phyloP scores from a whole-genome alignment of 805 yeast species.

The Barnettozyma salicaria region DNA sequence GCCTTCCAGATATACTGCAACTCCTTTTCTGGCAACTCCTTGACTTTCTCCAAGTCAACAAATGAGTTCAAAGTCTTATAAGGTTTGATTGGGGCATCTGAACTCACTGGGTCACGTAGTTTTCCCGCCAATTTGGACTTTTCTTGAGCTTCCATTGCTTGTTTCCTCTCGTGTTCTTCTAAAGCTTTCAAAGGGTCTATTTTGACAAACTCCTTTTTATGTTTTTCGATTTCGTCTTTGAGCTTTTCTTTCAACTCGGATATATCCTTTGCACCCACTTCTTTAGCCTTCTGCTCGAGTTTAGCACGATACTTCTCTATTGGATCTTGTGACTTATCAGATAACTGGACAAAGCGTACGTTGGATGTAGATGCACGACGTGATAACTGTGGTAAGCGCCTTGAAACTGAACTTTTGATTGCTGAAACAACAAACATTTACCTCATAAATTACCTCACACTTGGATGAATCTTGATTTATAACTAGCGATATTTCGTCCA shows the following conservation, averaged over 20 bases:
- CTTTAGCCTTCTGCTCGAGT: conserved; percentile 32
- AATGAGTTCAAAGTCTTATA: conserved; percentile 69
- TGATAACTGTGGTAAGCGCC: too few species aligned
- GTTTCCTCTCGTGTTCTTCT: conserved; percentile 45
- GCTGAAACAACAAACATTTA: too few species aligned
- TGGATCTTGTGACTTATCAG: conserved; percentile 11
- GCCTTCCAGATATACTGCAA: conserved; percentile 86
- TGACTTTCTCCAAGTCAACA: conserved; percentile 61
- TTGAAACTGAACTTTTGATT: too few species aligned
- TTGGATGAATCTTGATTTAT: too few species aligned
- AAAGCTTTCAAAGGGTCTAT: conserved; percentile 67
- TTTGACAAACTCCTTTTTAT: conserved; percentile 49
- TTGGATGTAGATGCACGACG: conserved; percentile 9
- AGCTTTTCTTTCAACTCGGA: conserved; percentile 57
- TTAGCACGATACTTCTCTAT: conserved; percentile 31
- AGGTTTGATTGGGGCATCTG: conserved; percentile 40
- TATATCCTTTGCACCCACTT: conserved; percentile 40
- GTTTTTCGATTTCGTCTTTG: conserved; percentile 52
- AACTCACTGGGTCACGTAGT: conserved; percentile 33
- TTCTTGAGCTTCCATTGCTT: conserved; percentile 24
- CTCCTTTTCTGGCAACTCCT: conserved; percentile 50
- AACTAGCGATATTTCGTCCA: too few species aligned
- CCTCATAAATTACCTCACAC: too few species aligned
- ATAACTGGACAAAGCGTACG: conserved; percentile 1
- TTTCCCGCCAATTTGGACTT: conserved; percentile 21